Evolutionary conservation across 2,329 filamentous ascomycete genomes (phyloP).

Genomic region (Tothia fuscella): DNA sequence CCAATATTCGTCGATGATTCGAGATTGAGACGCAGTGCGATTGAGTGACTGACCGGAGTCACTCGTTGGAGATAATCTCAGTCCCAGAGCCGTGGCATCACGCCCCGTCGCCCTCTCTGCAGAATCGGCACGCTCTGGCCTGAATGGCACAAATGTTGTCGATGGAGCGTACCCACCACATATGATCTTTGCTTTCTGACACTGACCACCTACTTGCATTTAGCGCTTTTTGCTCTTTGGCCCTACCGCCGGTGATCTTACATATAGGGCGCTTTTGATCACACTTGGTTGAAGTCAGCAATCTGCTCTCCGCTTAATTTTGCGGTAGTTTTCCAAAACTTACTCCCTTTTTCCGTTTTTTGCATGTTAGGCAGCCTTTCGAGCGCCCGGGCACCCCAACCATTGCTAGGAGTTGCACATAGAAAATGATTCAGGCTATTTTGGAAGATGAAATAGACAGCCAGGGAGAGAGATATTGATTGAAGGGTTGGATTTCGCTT

Average conservation of each 20-base stretch:
- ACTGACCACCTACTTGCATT: constrained; percentile 4
- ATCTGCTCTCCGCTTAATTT: not conserved
- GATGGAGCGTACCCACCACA: constrained; percentile 3
- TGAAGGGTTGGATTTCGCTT: no score
- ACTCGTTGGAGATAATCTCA: not conserved
- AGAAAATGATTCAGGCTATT: no score
- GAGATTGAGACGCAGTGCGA: not conserved
- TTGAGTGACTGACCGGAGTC: not conserved
- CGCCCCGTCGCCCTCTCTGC: not conserved
- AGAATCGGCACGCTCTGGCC: not conserved
- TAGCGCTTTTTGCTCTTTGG: not conserved
- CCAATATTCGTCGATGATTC: constrained; percentile 7
- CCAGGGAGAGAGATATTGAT: no score
- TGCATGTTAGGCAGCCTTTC: constrained; percentile 7
- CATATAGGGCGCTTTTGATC: constrained; percentile 3
- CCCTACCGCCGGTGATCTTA: not conserved
- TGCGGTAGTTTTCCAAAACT: not conserved
- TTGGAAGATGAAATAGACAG: no score
- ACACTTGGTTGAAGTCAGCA: constrained; percentile 5
- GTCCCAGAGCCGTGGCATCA: no score
- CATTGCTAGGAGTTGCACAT: no score
- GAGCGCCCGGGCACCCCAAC: constrained; percentile 6
- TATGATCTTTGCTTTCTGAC: constrained; percentile 4
- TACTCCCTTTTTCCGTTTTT: constrained; percentile 8
- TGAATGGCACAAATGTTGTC: constrained; percentile 5